A percentile compares a stretch with the other conserved stretches of the same genome.
Conservation (phyloP, 2,329 filamentous ascomycete species). For the Chaetomium sp. region DNA sequence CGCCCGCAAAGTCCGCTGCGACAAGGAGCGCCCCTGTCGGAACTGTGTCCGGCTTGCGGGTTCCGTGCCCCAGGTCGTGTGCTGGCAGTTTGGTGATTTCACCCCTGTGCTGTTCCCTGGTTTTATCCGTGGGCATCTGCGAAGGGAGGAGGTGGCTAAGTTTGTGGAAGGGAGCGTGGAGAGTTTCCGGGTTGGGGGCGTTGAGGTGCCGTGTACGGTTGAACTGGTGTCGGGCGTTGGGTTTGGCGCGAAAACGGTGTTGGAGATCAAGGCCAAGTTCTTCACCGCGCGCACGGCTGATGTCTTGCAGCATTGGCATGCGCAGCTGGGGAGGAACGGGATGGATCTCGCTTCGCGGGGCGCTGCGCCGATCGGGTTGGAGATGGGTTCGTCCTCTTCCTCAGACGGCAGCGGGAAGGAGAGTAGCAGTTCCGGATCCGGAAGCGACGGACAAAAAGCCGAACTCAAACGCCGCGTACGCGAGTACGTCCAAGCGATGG, state of each 20-base stretch:
- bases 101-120: conserved; percentile 44
- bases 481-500: conserved; percentile 44
- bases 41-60: conserved; percentile 49
- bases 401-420: conserved; percentile 2
- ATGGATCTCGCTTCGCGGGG: conserved; percentile 37
- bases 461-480: conserved; percentile 41
- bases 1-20: conserved; percentile 53
- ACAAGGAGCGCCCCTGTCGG: conserved; percentile 49
- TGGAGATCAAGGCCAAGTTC: conserved; percentile 46
- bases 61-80: conserved; percentile 47
- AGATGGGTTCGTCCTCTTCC: conserved; percentile 34
- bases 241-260: conserved; percentile 34
- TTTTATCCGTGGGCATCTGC: conserved; percentile 46
- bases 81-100: conserved; percentile 55
- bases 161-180: conserved; percentile 47
- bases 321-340: conserved; percentile 31
- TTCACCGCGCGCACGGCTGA: conserved; percentile 45
- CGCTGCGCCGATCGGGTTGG: conserved; percentile 46
- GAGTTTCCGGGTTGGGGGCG: conserved; percentile 37
- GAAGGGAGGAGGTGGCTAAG: conserved; percentile 41
- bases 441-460: conserved; percentile 33
- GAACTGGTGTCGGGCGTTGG: conserved; percentile 42
- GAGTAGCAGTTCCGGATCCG: no score
- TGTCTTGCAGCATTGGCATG: conserved; percentile 46
- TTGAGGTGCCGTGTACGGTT: conserved; percentile 37